Evolutionary conservation across 148 eudicot genomes (phyloP), one percentile per base, ranked within the genome.

Genomic region (Cornus kousa): DNA sequence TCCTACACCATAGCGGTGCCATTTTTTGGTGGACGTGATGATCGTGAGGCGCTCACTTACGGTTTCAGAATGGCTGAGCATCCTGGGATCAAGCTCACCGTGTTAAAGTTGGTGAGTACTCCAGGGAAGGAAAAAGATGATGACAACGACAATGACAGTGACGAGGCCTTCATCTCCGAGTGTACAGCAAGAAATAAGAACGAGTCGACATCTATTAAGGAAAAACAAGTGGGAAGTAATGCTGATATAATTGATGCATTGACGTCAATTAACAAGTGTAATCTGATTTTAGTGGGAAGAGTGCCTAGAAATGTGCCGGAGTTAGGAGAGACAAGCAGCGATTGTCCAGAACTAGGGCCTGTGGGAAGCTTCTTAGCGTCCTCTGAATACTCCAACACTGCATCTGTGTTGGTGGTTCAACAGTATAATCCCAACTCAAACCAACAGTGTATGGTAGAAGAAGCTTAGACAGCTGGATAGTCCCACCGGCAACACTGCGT

Each of bases 11-110:
- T 94, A 70, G 81, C 85, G 0, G 69, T 81, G 13, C 64, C 89
- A 13, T 94, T 91, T 84, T 90, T 90, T 24, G 98, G 96, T 9
- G 98, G 98, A 4, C 90, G 86, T 1, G 98, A 94, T 78, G 98
- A 94, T 62, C 86, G 88, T 0, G 98, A 93, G 68, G 98, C 96
- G 4, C 80, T 93, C 22, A 86, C 98, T 2, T 87, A 83, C 50
- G 96, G 91, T 1, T 86, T 80, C 3, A 88, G 92, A 19, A 89
- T 94, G 93, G 93, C 91, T 1, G 96, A 94, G 80, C 98, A 94
- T 62, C 96, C 97, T 0, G 98, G 98, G 28, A 90, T 89, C 32
- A 88, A 85, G 46, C 81, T 92, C 4, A 31, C 80, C 0, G 90
- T 92, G 1, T 87, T 90, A 64, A 70, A 19, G 77, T 85, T 20